Percentiles rank a stretch among this genome's conserved stretches.
Conservation (phyloP, 2,329 filamentous ascomycete species). For the Talaromyces marneffei region DNA sequence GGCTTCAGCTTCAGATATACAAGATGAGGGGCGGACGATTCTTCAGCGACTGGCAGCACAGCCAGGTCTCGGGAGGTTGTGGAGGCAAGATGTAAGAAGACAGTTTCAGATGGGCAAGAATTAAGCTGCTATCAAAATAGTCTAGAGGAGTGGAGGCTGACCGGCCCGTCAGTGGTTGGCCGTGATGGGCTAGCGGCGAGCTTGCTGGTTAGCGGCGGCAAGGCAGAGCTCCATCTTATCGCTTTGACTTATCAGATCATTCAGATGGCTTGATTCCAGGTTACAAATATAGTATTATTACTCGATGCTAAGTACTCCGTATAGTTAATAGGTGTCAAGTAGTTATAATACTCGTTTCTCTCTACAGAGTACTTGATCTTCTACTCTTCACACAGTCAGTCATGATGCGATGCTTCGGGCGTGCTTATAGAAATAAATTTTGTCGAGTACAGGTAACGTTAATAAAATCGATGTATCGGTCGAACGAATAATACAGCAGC, state of each 20-base stretch:
- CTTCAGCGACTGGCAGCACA: background rate
- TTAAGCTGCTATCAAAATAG: conserved; percentile 2
- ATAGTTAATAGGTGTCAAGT: background rate
- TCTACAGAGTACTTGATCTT: too few relatives aligned
- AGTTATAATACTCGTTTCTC: too few relatives aligned
- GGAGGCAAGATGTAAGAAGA: background rate
- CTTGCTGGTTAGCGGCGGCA: background rate
- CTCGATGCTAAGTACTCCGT: background rate
- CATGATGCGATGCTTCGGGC: background rate
- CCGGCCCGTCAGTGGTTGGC: background rate
- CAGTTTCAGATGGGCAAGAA: conserved; percentile 5
- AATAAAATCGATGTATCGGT: too few relatives aligned
- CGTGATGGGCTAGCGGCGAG: background rate
- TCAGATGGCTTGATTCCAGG: background rate
- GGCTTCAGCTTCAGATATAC: background rate
- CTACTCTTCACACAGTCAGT: background rate
- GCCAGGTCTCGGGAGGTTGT: background rate
- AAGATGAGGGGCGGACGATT: background rate
- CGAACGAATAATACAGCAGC: background rate
- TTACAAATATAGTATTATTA: too few relatives aligned
- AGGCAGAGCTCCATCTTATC: conserved; percentile 1
- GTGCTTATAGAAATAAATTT: background rate
- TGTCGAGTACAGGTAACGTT: too few relatives aligned
- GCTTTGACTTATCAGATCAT: background rate
- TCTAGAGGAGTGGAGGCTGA: background rate